Evolutionary conservation across 176 grass and related monocot species (phyloP).

Genomic region (Zea luxurians): DNA sequence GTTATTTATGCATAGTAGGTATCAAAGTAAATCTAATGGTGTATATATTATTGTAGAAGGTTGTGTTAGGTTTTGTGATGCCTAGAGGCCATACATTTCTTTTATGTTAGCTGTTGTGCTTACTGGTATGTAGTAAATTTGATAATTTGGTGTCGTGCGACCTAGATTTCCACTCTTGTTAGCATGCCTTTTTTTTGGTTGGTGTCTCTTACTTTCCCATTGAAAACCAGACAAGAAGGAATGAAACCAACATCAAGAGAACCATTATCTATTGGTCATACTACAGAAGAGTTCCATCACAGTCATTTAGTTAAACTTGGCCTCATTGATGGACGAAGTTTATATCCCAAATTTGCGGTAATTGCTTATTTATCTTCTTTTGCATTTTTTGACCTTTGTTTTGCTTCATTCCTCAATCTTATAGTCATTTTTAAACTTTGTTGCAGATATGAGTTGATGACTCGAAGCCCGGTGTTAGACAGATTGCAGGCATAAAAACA

Average conservation of each 20-base stretch:
- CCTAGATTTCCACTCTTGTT: too few relatives aligned
- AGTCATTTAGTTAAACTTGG: conserved; percentile 71
- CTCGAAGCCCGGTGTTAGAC: conserved; percentile 79
- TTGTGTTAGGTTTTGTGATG: background rate
- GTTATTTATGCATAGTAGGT: background rate
- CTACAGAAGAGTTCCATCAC: conserved; percentile 41
- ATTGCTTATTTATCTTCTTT: conserved; percentile 35
- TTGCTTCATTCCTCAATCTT: conserved; percentile 15
- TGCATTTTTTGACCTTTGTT: background rate
- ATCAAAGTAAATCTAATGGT: conserved; percentile 3
- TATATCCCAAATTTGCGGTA: conserved; percentile 94
- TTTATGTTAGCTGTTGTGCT: conserved; percentile 5
- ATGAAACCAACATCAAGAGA: conserved; percentile 35
- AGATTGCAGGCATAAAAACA: conserved; percentile 74
- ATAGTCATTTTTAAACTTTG: conserved; percentile 10
- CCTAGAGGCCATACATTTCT: background rate
- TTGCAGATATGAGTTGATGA: conserved; percentile 86
- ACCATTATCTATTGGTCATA: background rate
- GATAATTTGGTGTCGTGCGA: too few relatives aligned
- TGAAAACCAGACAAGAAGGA: conserved; percentile 38
- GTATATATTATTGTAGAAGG: background rate
- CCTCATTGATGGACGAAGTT: conserved; percentile 66
- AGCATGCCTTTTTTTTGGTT: too few relatives aligned
- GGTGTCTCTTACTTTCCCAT: conserved; percentile 57
- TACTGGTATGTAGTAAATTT: background rate